Evolutionary conservation across 805 yeast species (phyloP).

Genomic region (Zygoascus biomembranicola): DNA sequence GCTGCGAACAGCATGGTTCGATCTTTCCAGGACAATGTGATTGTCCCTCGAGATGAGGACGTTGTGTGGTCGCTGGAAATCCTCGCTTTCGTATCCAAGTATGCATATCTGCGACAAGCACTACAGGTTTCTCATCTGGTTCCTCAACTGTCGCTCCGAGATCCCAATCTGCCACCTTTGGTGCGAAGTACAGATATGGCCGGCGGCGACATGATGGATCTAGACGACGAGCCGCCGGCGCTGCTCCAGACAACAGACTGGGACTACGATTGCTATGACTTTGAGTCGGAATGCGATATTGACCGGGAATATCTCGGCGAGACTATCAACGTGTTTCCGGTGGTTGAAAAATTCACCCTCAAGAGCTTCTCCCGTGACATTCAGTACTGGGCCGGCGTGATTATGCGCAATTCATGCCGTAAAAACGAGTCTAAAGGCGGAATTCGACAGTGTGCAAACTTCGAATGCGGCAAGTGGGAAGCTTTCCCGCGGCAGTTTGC

Average conservation of each 20-base stretch:
- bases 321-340: constrained; percentile 62
- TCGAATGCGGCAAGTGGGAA: constrained; percentile 94
- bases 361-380: constrained; percentile 65
- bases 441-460: constrained; percentile 88
- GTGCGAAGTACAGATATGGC: constrained; percentile 3
- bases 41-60: constrained; percentile 90
- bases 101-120: constrained; percentile 65
- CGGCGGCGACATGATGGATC: background rate
- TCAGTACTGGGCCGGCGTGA: constrained; percentile 96
- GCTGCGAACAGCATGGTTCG: constrained; percentile 23
- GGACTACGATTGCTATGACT: constrained; percentile 27
- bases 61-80: constrained; percentile 89
- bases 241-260: background rate
- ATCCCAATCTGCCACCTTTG: constrained; percentile 20
- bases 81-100: constrained; percentile 87
- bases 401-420: constrained; percentile 91
- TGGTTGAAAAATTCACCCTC: constrained; percentile 85
- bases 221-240: background rate
- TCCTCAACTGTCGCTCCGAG: constrained; percentile 50
- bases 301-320: constrained; percentile 41
- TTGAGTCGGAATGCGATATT: constrained; percentile 26
- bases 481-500: constrained; percentile 84
- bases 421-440: constrained; percentile 83
- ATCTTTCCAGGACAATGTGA: constrained; percentile 53
- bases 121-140: constrained; percentile 71